Evolutionary conservation across 148 eudicot species (phyloP), one percentile per base, ranked within the genome.

Genomic region (Dysphania ambrosioides): DNA sequence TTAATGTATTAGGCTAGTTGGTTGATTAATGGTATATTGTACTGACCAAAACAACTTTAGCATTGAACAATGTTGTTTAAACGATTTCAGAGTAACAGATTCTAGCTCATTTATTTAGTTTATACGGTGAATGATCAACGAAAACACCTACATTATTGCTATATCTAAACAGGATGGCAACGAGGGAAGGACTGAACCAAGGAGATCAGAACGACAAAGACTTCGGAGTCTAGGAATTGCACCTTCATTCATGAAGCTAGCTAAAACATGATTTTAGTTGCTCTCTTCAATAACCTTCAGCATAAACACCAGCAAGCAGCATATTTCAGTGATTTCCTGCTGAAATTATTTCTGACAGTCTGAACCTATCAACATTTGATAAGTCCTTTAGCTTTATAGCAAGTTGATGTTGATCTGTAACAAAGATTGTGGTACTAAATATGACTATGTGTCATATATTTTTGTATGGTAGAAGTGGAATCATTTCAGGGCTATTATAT

Each of bases 141-240:
- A n/a, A n/a, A n/a, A n/a, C n/a, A n/a, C n/a, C n/a, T n/a, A n/a
- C n/a, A n/a, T n/a, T n/a, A n/a, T n/a, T n/a, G n/a, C n/a, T n/a
- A n/a, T n/a, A n/a, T n/a, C n/a, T n/a, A 75, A 47, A 82, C 75
- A 87, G 88, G 82, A 77, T 53, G 70, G 56, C 71, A 77, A 62
- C 76, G 66, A 66, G 36, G 85, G 79, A 72, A 73, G 47, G 62
- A 74, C 85, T 7, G 82, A 89, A 30, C 81, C 86, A 63, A 84
- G 97, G 84, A 78, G 91, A 74, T 91, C 93, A 27, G 77, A 74
- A 62, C 72, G 97, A 68, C 76, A 88, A 7, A n/a, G 86, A 80
- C 40, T 47, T 21, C 6, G 16, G 31, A 81, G 60, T 72, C 85
- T 82, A 32, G 71, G 86, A 34, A 77, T 77, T 13, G 79, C 63